Base-by-base conservation (phyloP, 2,329 filamentous ascomycete species). In the Tolypocladium inflatum region DNA sequence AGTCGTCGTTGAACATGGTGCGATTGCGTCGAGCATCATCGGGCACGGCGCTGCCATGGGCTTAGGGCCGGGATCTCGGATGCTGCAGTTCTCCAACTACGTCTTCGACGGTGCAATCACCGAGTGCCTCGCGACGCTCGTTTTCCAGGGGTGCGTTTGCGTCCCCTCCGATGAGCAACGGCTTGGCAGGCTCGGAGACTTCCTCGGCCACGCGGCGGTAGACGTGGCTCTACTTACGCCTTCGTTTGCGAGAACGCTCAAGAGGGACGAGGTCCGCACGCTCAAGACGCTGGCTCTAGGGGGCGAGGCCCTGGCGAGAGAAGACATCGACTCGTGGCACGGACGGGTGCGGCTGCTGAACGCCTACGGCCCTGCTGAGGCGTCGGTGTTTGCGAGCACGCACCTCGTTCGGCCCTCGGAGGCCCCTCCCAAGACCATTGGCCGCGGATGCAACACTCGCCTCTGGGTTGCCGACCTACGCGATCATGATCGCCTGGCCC, bases 31-130 rank as follows among this genome's bases (percentile, higher is more conserved):
- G 0, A 76, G 77, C 4, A 76, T 78, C 26, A 59, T 77, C 3
- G 74, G 74, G 0, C 78, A 84, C 63, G 78, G 74, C 0, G 70
- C 74, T 3, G 71, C 74, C 0, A 69, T 83, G 9, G 69, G 74
- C 1, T 80, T 82, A 57, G 74, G 71, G 42, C 67, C 65, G 9
- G 67, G 65, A 2, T 81, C 81, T 9, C 76, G 85, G 3, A 76
- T 83, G 8, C 60, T 84, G 53, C 78, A 81, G 58, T 79, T 79
- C 57, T 76, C 77, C 4, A 74, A 74, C 7, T 79, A 77, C 61
- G 77, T 75, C 1, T 82, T 81, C 53, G 79, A 83, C 58, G 74
- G 74, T 1, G 75, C 73, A 41, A 66, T 82, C 11, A 51, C 50
- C 1, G 64, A 66, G 35, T 61, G 66, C 21, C 38, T 66, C 26